Conservation (phyloP, 2,329 filamentous ascomycete genomes). For the Penicillium sp. region DNA sequence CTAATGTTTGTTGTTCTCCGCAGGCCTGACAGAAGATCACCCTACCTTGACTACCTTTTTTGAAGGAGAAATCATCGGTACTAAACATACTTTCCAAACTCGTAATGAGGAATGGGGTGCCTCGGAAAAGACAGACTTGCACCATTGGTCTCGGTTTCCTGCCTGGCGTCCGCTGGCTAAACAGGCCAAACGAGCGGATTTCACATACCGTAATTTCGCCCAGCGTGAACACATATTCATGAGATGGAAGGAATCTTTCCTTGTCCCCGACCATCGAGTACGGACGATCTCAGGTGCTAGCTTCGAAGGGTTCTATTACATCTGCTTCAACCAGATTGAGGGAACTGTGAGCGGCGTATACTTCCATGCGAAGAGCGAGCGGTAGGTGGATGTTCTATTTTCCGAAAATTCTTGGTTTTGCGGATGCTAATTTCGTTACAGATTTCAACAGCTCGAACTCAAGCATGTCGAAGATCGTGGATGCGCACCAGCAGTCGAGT, state of each 20-base stretch:
- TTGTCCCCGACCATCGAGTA: conserved; percentile 92
- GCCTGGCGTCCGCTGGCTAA: conserved; percentile 76
- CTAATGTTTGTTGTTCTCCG: conserved; percentile 7
- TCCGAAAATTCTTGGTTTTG: not conserved
- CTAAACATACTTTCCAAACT: conserved; percentile 91
- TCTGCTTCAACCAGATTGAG: conserved; percentile 91
- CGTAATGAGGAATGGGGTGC: conserved; percentile 88
- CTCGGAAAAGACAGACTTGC: conserved; percentile 83
- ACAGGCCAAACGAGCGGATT: conserved; percentile 58
- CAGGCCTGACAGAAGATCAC: conserved; percentile 90
- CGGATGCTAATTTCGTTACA: conserved; percentile 36
- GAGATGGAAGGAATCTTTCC: conserved; percentile 98
- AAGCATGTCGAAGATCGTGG: conserved; percentile 83
- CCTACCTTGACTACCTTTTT: conserved; percentile 98
- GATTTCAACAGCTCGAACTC: conserved; percentile 89
- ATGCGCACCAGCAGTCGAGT: conserved; percentile 83
- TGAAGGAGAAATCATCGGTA: conserved; percentile 95
- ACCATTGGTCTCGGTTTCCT: conserved; percentile 88
- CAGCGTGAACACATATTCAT: conserved; percentile 92
- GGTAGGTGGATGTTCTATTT: conserved; percentile 58
- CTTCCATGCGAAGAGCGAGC: conserved; percentile 97
- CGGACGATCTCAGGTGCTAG: conserved; percentile 89
- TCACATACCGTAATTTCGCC: conserved; percentile 64
- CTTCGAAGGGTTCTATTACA: conserved; percentile 99
- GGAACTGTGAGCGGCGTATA: conserved; percentile 91